Percentiles rank a stretch among this genome's conserved stretches.
Evolutionary conservation across 2,329 filamentous ascomycete genomes (phyloP).

Genomic region (Trichophyton verrucosum): DNA sequence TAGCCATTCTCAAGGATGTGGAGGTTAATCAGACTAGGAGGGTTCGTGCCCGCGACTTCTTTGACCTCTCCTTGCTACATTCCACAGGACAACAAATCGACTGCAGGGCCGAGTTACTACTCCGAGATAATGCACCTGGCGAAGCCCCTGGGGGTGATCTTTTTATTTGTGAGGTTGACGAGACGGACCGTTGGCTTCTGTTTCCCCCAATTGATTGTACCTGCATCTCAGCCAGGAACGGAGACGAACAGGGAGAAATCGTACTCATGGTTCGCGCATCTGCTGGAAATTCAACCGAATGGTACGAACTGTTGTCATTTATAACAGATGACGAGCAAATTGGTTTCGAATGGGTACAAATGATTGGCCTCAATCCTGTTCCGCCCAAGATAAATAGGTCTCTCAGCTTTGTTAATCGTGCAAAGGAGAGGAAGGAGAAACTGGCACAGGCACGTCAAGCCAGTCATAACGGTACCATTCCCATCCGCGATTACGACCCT

Average conservation of each 20-base stretch:
- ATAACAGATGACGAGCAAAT: slow-evolving; percentile 64
- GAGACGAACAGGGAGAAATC: slow-evolving; percentile 59
- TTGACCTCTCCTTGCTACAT: slow-evolving; percentile 72
- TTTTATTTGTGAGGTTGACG: slow-evolving; percentile 83
- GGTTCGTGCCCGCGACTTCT: slow-evolving; percentile 81
- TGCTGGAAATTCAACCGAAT: slow-evolving; percentile 50
- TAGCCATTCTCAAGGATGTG: slow-evolving; percentile 58
- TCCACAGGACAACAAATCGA: slow-evolving; percentile 82
- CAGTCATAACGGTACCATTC: slow-evolving; percentile 20
- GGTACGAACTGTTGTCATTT: slow-evolving; percentile 76
- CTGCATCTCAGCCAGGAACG: slow-evolving; percentile 66
- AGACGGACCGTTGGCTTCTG: slow-evolving; percentile 65
- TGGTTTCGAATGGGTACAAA: slow-evolving; percentile 73
- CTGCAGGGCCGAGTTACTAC: slow-evolving; percentile 75
- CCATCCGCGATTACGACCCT: slow-evolving; percentile 36
- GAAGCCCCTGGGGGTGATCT: slow-evolving; percentile 63
- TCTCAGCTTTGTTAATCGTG: slow-evolving; percentile 39
- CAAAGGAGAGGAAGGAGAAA: slow-evolving; percentile 25
- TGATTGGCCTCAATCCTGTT: slow-evolving; percentile 57
- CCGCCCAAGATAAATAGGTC: slow-evolving; percentile 47
- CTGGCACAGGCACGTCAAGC: slow-evolving; percentile 1
- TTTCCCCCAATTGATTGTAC: slow-evolving; percentile 74
- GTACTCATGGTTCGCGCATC: slow-evolving; percentile 76
- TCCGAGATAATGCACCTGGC: slow-evolving; percentile 65
- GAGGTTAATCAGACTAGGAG: slow-evolving; percentile 64